Percentiles rank a stretch among this genome's conserved stretches.
These are phyloP conservation scores for Herpetomonas tarakana DNA, from an alignment of 208 protist species.

Conservation along the genomic window DNA sequence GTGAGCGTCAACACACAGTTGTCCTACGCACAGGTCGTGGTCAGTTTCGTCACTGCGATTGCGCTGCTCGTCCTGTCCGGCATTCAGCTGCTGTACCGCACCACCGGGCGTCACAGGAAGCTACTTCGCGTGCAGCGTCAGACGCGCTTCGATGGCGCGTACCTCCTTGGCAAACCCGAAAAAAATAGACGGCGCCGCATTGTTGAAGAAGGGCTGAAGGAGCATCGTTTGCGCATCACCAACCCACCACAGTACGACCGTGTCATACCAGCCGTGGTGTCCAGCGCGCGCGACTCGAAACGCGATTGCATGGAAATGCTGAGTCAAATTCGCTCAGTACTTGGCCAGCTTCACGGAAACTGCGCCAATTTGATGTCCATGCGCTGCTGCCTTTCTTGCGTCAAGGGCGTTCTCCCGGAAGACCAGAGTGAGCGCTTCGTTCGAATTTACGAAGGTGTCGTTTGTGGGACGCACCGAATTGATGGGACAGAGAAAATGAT, in stretches of 20 bases:
- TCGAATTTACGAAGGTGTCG: conserved; percentile 71
- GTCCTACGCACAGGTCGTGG: conserved; percentile 71
- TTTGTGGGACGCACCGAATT: conserved; percentile 68
- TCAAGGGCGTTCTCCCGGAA: conserved; percentile 59
- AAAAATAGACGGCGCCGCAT: conserved; percentile 49
- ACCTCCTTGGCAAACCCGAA: conserved; percentile 55
- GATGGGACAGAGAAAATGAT: conserved; percentile 50
- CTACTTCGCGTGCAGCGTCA: conserved; percentile 59
- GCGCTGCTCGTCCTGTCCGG: conserved; percentile 50
- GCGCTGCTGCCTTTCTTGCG: conserved; percentile 79
- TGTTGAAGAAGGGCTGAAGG: conserved; percentile 67
- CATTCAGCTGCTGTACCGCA: conserved; percentile 63
- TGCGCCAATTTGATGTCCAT: conserved; percentile 78
- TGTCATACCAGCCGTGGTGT: conserved; percentile 64
- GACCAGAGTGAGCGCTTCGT: conserved; percentile 68
- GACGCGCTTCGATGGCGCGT: conserved; percentile 72
- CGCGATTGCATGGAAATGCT: conserved; percentile 78
- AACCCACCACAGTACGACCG: conserved; percentile 61
- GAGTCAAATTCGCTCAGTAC: conserved; percentile 46
- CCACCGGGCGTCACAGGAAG: conserved; percentile 37
- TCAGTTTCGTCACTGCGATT: conserved; percentile 70
- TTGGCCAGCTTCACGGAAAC: conserved; percentile 52
- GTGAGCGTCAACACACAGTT: conserved; percentile 19
- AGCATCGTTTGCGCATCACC: conserved; percentile 48
- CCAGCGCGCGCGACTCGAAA: conserved; percentile 54